Base-by-base conservation (phyloP, 2,329 filamentous ascomycete species). In the Hypoxylon sp. region DNA sequence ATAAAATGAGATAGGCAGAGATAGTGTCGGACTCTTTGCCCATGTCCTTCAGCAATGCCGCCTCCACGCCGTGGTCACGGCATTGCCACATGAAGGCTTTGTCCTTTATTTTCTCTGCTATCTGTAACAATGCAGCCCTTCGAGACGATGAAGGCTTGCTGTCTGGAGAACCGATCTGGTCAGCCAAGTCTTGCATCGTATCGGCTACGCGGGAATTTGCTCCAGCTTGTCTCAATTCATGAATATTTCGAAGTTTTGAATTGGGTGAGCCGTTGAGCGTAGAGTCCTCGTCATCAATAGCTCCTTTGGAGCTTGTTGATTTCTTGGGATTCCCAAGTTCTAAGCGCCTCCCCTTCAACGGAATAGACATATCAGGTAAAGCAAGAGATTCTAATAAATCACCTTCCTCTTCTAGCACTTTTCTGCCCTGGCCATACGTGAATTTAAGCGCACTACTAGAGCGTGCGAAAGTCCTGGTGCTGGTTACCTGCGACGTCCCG, bases 51-150 rank as follows among this genome's bases (percentile, higher is more conserved):
- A 94, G 87, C 14, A 98, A 83, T 31, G 87, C 87, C 59, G 89
- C 86, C 68, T 93, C 92, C 62, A 92, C 88, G 5, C 89, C 88
- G 71, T 93, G 90, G 68, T 94, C 90, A 19, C 92, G 85, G 74
- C 97, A 94, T 68, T 92, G 90, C 17, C 85, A 84, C 29, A 88
- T 82, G 73, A 92, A 94, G 0, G 83, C 83, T 73, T 90, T 89
- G 54, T 90, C 83, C 53, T 86, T 85, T 46, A 91, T 82, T 73
- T 88, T 89, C 48, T 85, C 83, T 1, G 85, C 85, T 46, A 91
- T 77, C 69, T 91, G 89, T 3, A 91, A 79, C 46, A 91, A 79
- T 1, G 87, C 88, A 58, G 85, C 85, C 59, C 89, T 83, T 69
- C 89, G 82, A 74, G 87, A 81, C 0, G 87, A 87, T 3, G 82